Base-by-base conservation (phyloP, 306 rosid species). In the Medicago ruthenica region DNA sequence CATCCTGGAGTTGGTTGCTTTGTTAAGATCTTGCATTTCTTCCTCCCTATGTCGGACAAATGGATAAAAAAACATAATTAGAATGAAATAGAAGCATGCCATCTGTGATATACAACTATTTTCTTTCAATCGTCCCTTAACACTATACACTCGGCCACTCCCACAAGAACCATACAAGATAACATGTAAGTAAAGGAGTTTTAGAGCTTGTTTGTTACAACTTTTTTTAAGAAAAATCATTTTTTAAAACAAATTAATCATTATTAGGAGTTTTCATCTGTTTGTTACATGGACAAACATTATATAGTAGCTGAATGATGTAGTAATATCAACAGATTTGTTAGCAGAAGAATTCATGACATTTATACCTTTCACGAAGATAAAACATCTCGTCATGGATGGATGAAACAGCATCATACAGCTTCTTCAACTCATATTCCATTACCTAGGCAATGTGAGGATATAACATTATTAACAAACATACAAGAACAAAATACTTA, bases 311-410 rank as follows among this genome's bases (percentile, higher is more conserved):
- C 73, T n/a, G 77, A 76, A 79, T 71, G 22, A 21, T 4, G 21
- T 41, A 70, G 60, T 10, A 16, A 16, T 31, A 31, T 63, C 18
- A 14, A 16, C 48, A 71, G 53, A 68, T 36, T 27, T 6, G 62
- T 70, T 45, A 31, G 55, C 15, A 62, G 50, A 65, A 65, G 48
- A 27, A 27, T 27, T 48, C 55, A 74, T 5, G 57, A 39, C 59
- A 42, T 54, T 20, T 45, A 51, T 86, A 95, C 97, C 98, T 95
- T 80, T 90, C 99, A 50, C 97, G 97, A 54, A 95, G 99, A 82
- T 86, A 87, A 82, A 92, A 92, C 97, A 95, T 95, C 92, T 95
- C 99, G 1, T 95, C 97, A 10, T 95, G 99, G 76, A 95, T 89
- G 66, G 89, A 87, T 71, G 67, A 0, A 64, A 95, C 90, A 7